These are phyloP conservation scores for Rutstroemia sp. DNA, from an alignment of 2,329 filamentous ascomycete genomes.

Conservation along the genomic window DNA sequence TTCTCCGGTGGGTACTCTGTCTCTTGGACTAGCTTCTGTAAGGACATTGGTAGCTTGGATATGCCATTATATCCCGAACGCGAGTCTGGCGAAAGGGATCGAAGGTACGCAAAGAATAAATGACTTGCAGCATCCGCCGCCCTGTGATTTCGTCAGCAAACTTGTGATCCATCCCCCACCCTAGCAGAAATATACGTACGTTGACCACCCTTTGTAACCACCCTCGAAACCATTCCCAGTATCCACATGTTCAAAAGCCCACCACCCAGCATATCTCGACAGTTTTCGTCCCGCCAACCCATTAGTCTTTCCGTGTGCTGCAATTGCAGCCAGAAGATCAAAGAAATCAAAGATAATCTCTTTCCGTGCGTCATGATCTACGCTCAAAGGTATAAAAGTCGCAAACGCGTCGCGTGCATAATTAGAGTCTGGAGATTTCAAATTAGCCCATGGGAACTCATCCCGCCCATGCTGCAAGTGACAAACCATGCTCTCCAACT, in stretches of 20 bases:
- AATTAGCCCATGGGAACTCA: no score
- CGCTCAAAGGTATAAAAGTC: conserved; percentile 90
- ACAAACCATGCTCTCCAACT: conserved; percentile 80
- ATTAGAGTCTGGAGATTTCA: conserved; percentile 61
- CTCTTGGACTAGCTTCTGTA: conserved; percentile 84
- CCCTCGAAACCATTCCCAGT: conserved; percentile 87
- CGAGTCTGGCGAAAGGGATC: conserved; percentile 77
- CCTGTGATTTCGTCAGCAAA: conserved; percentile 37
- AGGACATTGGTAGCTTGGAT: conserved; percentile 76
- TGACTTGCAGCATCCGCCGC: conserved; percentile 95
- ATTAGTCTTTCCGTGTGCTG: conserved; percentile 88
- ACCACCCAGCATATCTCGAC: conserved; percentile 94
- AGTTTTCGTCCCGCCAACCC: conserved; percentile 89
- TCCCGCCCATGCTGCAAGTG: no score
- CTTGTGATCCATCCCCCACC: background rate
- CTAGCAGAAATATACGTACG: conserved; percentile 43
- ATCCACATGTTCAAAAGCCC: conserved; percentile 91
- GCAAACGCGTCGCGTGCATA: conserved; percentile 90
- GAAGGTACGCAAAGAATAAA: conserved; percentile 93
- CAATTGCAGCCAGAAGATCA: conserved; percentile 82
- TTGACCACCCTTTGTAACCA: conserved; percentile 83
- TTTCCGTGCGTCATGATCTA: conserved; percentile 76
- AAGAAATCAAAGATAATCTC: conserved; percentile 96
- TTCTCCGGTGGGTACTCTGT: conserved; percentile 88
- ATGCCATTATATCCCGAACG: conserved; percentile 66